Evolutionary conservation across 768 basidiomycete species (phyloP), one percentile per base, ranked within the genome.

Genomic region (Panus rudis): DNA sequence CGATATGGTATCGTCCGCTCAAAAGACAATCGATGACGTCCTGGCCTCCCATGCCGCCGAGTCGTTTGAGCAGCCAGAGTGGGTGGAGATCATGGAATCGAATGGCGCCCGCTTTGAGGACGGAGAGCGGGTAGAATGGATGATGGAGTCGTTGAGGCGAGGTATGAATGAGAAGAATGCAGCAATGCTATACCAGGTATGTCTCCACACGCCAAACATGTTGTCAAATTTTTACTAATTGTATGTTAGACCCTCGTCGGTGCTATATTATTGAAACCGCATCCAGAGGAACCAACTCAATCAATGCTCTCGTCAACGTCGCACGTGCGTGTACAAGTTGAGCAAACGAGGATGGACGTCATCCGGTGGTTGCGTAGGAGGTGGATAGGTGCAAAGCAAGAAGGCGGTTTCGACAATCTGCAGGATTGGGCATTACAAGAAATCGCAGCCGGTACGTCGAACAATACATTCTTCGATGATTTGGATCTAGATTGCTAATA

Each of bases 341-440:
- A 94, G 56, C 73, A 81, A 47, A 72, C 85, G 3, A 75, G 72
- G 1, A 56, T 79, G 45, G 81, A 83, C 30, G 60, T 92, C 23
- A 57, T 88, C 0, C 66, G 68, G 32, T 92, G 87, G 75, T 75
- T 97, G 43, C 76, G 78, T 6, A 79, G 80, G 46, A 75, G 85
- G 4, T 96, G 90, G 91, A 55, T 83, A 34, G 72, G 68, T 11
- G 75, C 92, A 22, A 72, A 83, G 11, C 78, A 83, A 38, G 79
- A 80, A 39, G 76, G 78, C n/a, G 89, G 87, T 0, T 94, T 97
- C 53, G 81, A 84, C 39, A 57, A 64, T 4, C 69, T 98, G n/a
- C 90, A 94, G 38, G 73, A 72, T 4, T 96, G 91, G 90, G 80
- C 85, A 0, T 59, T 93, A 42, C 84, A 90, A 58, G 94, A 97